Percentiles rank a stretch among this genome's conserved stretches.
phyloP scores from a whole-genome alignment of 129 eudicot species.

The Lactuca sativa region DNA sequence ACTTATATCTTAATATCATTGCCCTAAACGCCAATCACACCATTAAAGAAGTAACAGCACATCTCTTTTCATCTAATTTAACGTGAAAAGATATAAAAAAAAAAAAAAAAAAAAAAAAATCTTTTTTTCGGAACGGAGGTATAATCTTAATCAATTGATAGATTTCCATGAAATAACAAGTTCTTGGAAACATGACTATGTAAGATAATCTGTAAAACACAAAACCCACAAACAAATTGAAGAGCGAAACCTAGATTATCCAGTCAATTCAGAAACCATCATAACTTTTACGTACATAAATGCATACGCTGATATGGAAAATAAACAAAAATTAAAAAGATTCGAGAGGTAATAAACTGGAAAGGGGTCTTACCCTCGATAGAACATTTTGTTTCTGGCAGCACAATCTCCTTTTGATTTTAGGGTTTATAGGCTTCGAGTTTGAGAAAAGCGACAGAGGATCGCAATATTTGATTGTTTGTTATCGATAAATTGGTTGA shows the following conservation, averaged over 20 bases:
- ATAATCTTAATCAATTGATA: conserved; percentile 5
- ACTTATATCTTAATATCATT: too few relatives aligned
- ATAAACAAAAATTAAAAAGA: not conserved
- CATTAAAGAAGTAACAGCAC: not conserved
- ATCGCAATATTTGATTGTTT: not conserved
- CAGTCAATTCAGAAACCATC: not conserved
- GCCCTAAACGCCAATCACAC: not conserved
- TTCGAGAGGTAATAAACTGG: not conserved
- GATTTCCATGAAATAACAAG: not conserved
- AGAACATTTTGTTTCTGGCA: conserved; percentile 36
- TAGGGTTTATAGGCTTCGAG: conserved; percentile 33
- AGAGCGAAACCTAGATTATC: conserved; percentile 13
- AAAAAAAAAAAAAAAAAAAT: too few relatives aligned
- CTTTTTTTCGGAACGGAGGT: not conserved
- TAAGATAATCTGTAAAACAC: not conserved
- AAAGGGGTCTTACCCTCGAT: conserved; percentile 48
- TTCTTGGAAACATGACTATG: not conserved
- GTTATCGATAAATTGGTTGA: conserved; percentile 10
- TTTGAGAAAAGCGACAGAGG: conserved; percentile 19
- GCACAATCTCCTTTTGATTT: conserved; percentile 10
- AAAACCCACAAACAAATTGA: not conserved
- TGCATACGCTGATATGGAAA: conserved; percentile 5
- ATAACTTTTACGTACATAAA: not conserved
- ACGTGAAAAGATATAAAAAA: not conserved
- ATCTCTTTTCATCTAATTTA: not conserved